Evolutionary conservation across 352 stramenopile genomes (phyloP), one percentile per base, ranked within the genome.

Genomic region (Phytophthora syringae): DNA sequence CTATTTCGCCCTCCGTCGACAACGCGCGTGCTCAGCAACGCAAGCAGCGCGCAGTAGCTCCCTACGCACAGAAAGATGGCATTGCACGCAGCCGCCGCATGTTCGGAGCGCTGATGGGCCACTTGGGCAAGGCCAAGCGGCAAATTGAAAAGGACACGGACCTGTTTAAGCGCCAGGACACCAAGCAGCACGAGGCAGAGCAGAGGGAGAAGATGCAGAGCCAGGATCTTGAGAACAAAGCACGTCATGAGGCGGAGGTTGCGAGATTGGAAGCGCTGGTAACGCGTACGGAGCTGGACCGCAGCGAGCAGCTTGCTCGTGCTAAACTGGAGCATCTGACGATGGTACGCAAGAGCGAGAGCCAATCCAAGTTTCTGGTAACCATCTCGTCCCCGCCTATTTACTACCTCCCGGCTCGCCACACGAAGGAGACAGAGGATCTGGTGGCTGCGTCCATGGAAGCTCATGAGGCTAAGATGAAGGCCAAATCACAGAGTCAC

Each of bases 81-180:
- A 81, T 90, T 50, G 84, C 80, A 42, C 75, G 86, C 22, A 92
- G 81, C 48, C 81, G 83, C 15, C 84, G 86, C 44, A 90, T 94
- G 84, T 94, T 94, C 70, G 86, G 86, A 10, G 81, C 83, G 25
- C 52, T 94, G 15, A 93, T 94, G 84, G 82, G 84, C 2, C 86
- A 94, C 67, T 56, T 94, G 15, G 86, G 81, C 47, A 91, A 89
- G 50, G 86, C 86, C 21, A 93, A 94, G 60, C 69, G 80, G 44
- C 84, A 86, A 57, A 88, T 94, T 65, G 84, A 92, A 60, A 84
- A 90, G 63, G 86, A 94, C 54, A 90, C 70, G 22, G 71, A 80
- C 39, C 67, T 91, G 55, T 80, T 94, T 58, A 80, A 93, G 66
- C 79, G 80, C 2, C 86, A 94, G 55, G 84, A 77, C 24, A 87